Evolutionary conservation across 2,329 filamentous ascomycete species (phyloP).

Genomic region (Neopestalotiopsis clavispora): DNA sequence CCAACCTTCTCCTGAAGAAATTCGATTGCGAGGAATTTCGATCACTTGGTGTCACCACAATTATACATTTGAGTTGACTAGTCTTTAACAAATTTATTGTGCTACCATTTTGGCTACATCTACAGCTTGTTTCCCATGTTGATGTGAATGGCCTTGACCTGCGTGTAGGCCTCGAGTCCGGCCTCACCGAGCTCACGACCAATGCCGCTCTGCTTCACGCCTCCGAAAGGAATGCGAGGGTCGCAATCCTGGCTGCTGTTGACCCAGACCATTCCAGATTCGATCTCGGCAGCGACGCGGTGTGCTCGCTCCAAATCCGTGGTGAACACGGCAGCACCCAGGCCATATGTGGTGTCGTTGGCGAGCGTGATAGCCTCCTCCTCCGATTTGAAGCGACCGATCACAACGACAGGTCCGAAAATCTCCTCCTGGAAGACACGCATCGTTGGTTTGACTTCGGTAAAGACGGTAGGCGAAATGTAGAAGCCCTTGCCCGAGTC

Average conservation of each 20-base stretch:
- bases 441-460: conserved; percentile 46
- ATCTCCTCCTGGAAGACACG: conserved; percentile 51
- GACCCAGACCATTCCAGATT: conserved; percentile 63
- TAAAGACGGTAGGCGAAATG: conserved; percentile 51
- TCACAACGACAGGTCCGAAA: conserved; percentile 50
- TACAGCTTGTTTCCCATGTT: conserved; percentile 44
- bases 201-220: conserved; percentile 54
- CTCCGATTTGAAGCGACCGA: conserved; percentile 47
- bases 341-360: conserved; percentile 64
- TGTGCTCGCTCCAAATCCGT: conserved; percentile 57
- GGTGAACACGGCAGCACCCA: conserved; percentile 67
- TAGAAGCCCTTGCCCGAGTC: conserved; percentile 49
- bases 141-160: conserved; percentile 51
- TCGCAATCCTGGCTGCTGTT: conserved; percentile 53
- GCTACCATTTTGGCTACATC: neutral
- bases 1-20: too few species aligned
- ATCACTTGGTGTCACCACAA: too few species aligned
- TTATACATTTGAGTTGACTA: too few species aligned
- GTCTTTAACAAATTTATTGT: too few species aligned
- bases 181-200: conserved; percentile 51
- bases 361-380: conserved; percentile 48
- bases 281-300: conserved; percentile 58
- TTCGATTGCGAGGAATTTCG: too few species aligned
- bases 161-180: conserved; percentile 47
- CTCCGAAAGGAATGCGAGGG: conserved; percentile 49